phyloP scores from a whole-genome alignment of 2,329 filamentous ascomycete genomes.

The Huntiella bhutanensis region DNA sequence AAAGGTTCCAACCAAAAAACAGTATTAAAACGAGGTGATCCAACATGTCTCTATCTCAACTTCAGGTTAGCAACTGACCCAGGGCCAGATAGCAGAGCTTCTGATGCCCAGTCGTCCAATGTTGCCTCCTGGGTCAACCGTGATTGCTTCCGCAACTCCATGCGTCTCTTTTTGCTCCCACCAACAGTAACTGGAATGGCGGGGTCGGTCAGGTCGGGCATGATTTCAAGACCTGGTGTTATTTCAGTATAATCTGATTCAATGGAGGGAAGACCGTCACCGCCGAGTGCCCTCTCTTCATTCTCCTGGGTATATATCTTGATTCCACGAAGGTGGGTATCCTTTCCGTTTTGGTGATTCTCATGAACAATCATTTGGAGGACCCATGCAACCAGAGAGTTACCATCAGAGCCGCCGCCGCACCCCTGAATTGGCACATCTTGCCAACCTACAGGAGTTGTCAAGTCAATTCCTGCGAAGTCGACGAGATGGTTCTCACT shows the following conservation, averaged over 20 bases:
- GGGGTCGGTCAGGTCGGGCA: neutral
- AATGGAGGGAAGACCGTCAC: conserved; percentile 7
- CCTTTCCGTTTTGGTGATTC: conserved; percentile 98
- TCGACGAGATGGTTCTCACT: conserved; percentile 82
- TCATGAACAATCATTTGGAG: conserved; percentile 81
- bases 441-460: conserved; percentile 74
- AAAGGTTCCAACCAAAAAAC: too few relatives aligned
- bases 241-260: conserved; percentile 2
- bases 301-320: conserved; percentile 56
- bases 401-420: conserved; percentile 43
- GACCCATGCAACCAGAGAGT: conserved; percentile 70
- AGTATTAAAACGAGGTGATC: too few relatives aligned
- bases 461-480: conserved; percentile 63
- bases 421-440: conserved; percentile 47
- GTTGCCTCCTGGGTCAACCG: conserved; percentile 1
- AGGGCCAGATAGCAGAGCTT: conserved; percentile 2
- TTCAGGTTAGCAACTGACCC: conserved; percentile 4
- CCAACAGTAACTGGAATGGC: neutral
- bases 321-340: conserved; percentile 87
- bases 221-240: neutral
- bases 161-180: neutral
- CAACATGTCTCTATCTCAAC: neutral
- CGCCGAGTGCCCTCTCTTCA: conserved; percentile 17
- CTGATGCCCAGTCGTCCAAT: conserved; percentile 7
- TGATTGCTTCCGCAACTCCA: neutral